These are phyloP conservation scores for Dryas integrifolia DNA, from an alignment of 331 rosid genomes.

Conservation along the genomic window DNA sequence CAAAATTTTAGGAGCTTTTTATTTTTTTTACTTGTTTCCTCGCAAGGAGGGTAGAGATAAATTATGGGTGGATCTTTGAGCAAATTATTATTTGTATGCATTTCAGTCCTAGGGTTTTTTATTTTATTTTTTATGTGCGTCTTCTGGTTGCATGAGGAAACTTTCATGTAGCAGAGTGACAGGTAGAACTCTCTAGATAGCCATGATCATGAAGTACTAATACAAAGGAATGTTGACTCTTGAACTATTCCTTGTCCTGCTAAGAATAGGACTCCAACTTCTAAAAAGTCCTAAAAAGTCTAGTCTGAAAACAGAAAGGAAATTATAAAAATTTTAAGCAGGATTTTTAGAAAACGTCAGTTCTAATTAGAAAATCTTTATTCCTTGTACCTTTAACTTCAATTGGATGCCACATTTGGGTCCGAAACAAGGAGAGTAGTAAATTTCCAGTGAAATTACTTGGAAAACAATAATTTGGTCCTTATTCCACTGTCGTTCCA, in stretches of 20 bases:
- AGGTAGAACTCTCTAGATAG: not conserved
- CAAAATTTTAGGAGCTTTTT: conserved; percentile 11
- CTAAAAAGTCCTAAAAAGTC: not conserved
- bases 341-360: not conserved
- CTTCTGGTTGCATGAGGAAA: not conserved
- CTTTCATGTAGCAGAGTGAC: not conserved
- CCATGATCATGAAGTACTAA: not conserved
- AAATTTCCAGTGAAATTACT: not conserved
- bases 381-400: conserved; percentile 1
- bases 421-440: not conserved
- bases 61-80: not conserved
- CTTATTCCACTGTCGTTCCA: not conserved
- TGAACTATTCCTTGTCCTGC: not conserved
- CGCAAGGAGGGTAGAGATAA: not conserved
- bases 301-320: not conserved
- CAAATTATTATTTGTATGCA: not conserved
- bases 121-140: not conserved
- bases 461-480: not conserved
- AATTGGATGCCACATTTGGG: not conserved
- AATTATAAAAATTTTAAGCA: not conserved
- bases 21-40: not conserved
- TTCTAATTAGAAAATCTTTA: not conserved
- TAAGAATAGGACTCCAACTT: not conserved
- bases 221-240: not conserved
- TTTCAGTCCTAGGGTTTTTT: not conserved